Evolutionary conservation across 1,284 basidiomycete species (phyloP), one percentile per base, ranked within the genome.

Genomic region (Pseudomicrostroma phylloplanum): DNA sequence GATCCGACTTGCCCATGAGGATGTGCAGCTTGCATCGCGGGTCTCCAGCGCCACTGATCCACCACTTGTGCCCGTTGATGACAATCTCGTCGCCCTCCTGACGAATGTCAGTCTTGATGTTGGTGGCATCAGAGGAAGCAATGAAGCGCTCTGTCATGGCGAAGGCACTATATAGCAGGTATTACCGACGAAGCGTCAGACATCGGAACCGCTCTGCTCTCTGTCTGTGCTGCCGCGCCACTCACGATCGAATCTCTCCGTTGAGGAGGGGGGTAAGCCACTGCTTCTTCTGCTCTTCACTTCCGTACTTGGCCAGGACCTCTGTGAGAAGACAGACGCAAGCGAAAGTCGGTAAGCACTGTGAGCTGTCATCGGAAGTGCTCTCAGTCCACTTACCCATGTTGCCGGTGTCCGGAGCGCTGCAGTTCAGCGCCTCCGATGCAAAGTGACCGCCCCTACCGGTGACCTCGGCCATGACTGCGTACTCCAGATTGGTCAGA

Each of bases 1-100:
- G 86, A 78, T 91, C 89, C 67, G 87, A 90, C 83, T 92, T 91
- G 66, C 92, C 94, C 83, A 98, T 89, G 51, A 97, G 90, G 59
- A 98, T 86, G 79, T 98, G 94, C 7, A 98, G 77, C 64, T 85
- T 86, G 68, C 88, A 90, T 62, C 94, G 85, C 54, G 92, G 92
- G 80, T 98, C 93, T 41, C 93, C 93, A 4, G 94, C 94, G 57
- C 94, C 94, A 49, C 91, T 92, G 80, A 97, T 97, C 89, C 90
- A 97, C 93, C 94, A 97, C 85, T 98, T 98, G 82, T 94, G 92
- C 1, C 94, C 94, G 74, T 90, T 93, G 72, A 98, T 88, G 66
- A 96, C 87, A 69, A 97, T 90, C 68, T 92, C 88, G 73, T 92
- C 82, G 55, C 91, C 91, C 78, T 93, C 89, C 67, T 86, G 85